Conservation (phyloP, 2,329 filamentous ascomycete genomes). For the Aspergillus ochraceoroseus region DNA sequence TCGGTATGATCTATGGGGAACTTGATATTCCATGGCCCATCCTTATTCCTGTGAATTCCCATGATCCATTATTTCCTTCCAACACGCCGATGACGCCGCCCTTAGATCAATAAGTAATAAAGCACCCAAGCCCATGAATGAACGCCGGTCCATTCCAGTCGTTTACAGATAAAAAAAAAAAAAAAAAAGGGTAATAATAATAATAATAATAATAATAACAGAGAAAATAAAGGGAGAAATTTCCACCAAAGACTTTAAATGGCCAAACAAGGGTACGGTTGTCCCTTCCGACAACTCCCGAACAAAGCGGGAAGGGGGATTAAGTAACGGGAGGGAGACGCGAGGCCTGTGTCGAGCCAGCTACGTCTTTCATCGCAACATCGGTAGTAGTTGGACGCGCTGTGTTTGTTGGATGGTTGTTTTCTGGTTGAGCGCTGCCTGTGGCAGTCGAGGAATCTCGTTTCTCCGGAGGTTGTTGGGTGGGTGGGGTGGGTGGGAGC, state of each 20-base stretch:
- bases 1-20: slow-evolving; percentile 11
- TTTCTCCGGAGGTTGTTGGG: slow-evolving; percentile 16
- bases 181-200: no score
- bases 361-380: slow-evolving; percentile 32
- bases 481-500: slow-evolving; percentile 26
- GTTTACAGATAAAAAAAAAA: slow-evolving; percentile 19
- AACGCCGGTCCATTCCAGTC: slow-evolving; percentile 25
- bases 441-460: slow-evolving; percentile 17
- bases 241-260: slow-evolving; percentile 7
- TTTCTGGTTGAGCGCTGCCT: slow-evolving; percentile 10
- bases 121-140: slow-evolving; percentile 15
- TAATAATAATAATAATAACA: slow-evolving; percentile 14
- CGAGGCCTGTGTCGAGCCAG: slow-evolving; percentile 26
- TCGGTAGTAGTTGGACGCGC: slow-evolving; percentile 25
- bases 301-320: slow-evolving; percentile 9
- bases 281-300: slow-evolving; percentile 12
- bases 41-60: slow-evolving; percentile 20
- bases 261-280: slow-evolving; percentile 1
- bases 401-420: slow-evolving; percentile 20
- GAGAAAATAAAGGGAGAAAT: slow-evolving; percentile 3
- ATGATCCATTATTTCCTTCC: slow-evolving; percentile 17
- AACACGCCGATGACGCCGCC: slow-evolving; percentile 25
- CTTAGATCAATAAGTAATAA: slow-evolving; percentile 16
- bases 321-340: slow-evolving; percentile 29
- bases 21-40: slow-evolving; percentile 17